Evolutionary conservation across 345 rosid species (phyloP).

Genomic region (Populus tremula): DNA sequence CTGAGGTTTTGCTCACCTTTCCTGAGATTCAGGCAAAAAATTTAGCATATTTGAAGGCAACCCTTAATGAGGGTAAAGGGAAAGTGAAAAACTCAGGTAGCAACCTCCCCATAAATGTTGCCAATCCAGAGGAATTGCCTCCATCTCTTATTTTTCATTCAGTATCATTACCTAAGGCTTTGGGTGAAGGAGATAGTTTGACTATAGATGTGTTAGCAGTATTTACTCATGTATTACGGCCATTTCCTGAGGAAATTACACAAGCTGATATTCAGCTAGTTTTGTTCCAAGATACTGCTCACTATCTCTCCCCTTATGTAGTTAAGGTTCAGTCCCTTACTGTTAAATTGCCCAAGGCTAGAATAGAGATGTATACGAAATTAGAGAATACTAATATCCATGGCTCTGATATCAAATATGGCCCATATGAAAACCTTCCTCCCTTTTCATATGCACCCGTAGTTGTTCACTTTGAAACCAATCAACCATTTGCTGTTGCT

Average conservation of each 20-base stretch:
- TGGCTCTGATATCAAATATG: slow-evolving; percentile 84
- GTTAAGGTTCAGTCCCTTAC: slow-evolving; percentile 71
- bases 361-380: slow-evolving; percentile 77
- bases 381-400: slow-evolving; percentile 60
- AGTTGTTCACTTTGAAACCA: slow-evolving; percentile 81
- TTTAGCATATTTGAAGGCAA: slow-evolving; percentile 64
- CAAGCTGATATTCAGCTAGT: slow-evolving; percentile 91
- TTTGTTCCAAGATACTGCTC: slow-evolving; percentile 68
- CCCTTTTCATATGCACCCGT: slow-evolving; percentile 66
- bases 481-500: slow-evolving; percentile 78
- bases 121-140: slow-evolving; percentile 51
- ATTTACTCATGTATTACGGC: slow-evolving; percentile 57
- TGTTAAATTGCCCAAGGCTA: slow-evolving; percentile 65
- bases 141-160: slow-evolving; percentile 54
- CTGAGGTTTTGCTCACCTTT: slow-evolving; percentile 66
- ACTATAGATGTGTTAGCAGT: slow-evolving; percentile 60
- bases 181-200: slow-evolving; percentile 57
- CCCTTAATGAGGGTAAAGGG: slow-evolving; percentile 59
- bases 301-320: slow-evolving; percentile 69
- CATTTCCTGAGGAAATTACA: slow-evolving; percentile 79
- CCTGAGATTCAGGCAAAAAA: slow-evolving; percentile 66
- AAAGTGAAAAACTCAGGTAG: slow-evolving; percentile 45
- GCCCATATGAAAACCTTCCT: slow-evolving; percentile 68
- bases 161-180: slow-evolving; percentile 56
- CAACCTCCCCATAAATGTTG: slow-evolving; percentile 46